Percentiles rank a stretch among this genome's conserved stretches.
phyloP scores from a whole-genome alignment of 805 yeast genomes.

The Metschnikowia aberdeeniae region DNA sequence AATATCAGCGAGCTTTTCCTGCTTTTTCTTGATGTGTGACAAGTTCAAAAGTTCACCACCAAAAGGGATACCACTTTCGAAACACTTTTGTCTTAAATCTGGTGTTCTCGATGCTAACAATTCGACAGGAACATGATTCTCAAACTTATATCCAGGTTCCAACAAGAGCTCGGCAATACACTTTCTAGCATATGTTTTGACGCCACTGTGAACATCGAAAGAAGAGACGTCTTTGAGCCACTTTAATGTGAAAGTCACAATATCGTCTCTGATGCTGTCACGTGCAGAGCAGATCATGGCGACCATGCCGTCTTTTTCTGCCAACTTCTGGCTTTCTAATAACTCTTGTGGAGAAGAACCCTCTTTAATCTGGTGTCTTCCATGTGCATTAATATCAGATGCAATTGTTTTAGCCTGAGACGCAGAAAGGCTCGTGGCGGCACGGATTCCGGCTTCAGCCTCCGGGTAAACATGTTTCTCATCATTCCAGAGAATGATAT shows the following conservation, averaged over 20 bases:
- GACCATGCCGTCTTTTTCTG: constrained; percentile 48
- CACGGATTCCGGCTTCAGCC: constrained; percentile 46
- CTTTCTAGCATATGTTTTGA: constrained; percentile 32
- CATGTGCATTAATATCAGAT: constrained; percentile 43
- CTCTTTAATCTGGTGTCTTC: constrained; percentile 46
- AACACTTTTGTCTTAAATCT: constrained; percentile 21
- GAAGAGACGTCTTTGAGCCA: constrained; percentile 47
- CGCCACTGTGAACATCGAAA: constrained; percentile 20
- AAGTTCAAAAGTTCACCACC: constrained; percentile 25
- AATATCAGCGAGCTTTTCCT: constrained; percentile 12
- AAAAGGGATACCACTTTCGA: constrained; percentile 30
- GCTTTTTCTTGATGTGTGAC: constrained; percentile 13
- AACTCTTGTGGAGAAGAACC: constrained; percentile 21
- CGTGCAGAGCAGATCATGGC: constrained; percentile 51
- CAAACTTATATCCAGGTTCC: constrained; percentile 29
- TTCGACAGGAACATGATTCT: constrained; percentile 25
- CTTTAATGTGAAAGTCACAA: constrained; percentile 41
- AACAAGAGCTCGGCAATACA: constrained; percentile 45
- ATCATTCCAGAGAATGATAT: constrained; percentile 71
- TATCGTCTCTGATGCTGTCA: constrained; percentile 48
- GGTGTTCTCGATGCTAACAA: constrained; percentile 13
- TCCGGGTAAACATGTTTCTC: constrained; percentile 62
- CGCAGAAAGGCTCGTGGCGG: constrained; percentile 26
- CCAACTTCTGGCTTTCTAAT: constrained; percentile 33
- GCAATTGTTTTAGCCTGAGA: constrained; percentile 36